These are phyloP conservation scores for Acacia concinna DNA, from an alignment of 331 rosid genomes.

Conservation along the genomic window DNA sequence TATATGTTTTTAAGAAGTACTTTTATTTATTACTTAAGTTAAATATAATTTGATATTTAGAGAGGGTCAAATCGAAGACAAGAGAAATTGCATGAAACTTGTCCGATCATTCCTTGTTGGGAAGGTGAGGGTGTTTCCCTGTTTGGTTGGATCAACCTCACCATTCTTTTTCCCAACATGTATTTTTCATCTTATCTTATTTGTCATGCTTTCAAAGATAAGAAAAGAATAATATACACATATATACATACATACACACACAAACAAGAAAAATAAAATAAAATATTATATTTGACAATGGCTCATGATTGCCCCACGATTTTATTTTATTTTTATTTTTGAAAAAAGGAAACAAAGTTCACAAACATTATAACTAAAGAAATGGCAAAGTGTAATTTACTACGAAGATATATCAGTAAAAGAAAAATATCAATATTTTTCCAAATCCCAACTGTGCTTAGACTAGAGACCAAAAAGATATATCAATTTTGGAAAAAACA, in stretches of 20 bases:
- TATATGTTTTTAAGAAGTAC: not conserved
- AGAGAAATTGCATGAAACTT: not conserved
- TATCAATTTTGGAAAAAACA: too few species aligned
- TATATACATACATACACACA: not conserved
- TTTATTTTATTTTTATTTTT: too few species aligned
- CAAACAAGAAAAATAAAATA: not conserved
- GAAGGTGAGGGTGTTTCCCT: not conserved
- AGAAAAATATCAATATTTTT: too few species aligned
- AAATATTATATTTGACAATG: too few species aligned
- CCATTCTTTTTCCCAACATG: not conserved
- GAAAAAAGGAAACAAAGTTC: not conserved
- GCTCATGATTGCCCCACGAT: not conserved
- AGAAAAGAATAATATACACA: not conserved
- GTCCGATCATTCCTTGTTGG: not conserved
- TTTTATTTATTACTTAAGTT: not conserved
- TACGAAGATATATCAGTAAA: too few species aligned
- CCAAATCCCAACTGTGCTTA: too few species aligned
- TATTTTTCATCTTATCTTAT: not conserved
- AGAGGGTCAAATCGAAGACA: not conserved
- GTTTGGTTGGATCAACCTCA: not conserved
- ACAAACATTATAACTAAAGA: not conserved
- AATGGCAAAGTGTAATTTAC: too few species aligned
- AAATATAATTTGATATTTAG: not conserved
- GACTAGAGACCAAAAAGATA: too few species aligned
- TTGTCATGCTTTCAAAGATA: not conserved